phyloP scores from a whole-genome alignment of 2,329 filamentous ascomycete genomes.

The Sporothrix dimorphospora region DNA sequence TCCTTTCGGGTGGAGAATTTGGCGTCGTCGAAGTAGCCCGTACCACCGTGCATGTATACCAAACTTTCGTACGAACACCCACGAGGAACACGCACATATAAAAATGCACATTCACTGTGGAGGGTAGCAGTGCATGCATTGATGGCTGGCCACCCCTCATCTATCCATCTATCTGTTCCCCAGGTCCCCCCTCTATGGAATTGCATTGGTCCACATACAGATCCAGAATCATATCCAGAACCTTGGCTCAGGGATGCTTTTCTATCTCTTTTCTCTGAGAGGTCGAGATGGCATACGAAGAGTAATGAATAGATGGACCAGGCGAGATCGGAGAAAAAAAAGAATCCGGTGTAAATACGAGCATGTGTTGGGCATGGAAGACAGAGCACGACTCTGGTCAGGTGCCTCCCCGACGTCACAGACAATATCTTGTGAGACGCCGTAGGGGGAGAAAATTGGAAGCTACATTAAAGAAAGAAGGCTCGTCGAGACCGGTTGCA shows the following conservation, averaged over 20 bases:
- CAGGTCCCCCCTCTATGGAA: not conserved
- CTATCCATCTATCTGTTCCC: not conserved
- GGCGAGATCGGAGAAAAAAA: not conserved
- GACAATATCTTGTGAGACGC: slow-evolving; percentile 11
- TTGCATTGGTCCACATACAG: slow-evolving; percentile 8
- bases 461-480: not conserved
- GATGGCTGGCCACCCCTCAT: not conserved
- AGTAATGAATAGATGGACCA: not conserved
- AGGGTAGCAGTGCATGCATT: slow-evolving; percentile 28
- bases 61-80: not conserved
- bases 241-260: not conserved
- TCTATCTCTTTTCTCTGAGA: not conserved
- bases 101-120: slow-evolving; percentile 1
- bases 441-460: not conserved
- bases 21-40: not conserved
- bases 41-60: not conserved
- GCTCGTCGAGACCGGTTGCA: not conserved
- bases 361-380: not conserved
- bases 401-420: not conserved
- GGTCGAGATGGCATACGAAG: too few relatives aligned
- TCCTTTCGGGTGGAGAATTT: not conserved
- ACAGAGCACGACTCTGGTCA: not conserved
- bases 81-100: not conserved
- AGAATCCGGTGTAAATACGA: not conserved
- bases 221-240: not conserved